Evolutionary conservation across 345 rosid genomes (phyloP).

Genomic region (Eucalyptus sideroxylon): DNA sequence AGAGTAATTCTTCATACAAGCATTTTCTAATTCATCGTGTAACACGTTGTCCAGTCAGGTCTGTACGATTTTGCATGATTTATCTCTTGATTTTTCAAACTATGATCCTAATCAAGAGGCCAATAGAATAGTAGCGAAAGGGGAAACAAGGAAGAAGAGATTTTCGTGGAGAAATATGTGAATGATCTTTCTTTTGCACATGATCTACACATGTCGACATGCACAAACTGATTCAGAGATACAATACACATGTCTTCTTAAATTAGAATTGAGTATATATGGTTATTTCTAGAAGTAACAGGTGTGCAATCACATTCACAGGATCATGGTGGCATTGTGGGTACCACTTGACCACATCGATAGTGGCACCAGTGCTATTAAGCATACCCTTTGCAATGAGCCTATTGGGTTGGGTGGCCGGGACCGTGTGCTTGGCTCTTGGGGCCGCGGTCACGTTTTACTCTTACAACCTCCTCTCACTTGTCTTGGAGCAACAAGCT

Average conservation of each 20-base stretch:
- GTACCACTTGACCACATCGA: conserved; percentile 27
- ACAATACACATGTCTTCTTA: not conserved
- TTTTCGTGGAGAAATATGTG: not conserved
- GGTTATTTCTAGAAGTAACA: not conserved
- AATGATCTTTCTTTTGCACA: not conserved
- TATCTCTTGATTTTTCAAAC: not conserved
- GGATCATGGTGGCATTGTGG: conserved; percentile 34
- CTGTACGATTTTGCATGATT: not conserved
- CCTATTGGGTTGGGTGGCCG: conserved; percentile 21
- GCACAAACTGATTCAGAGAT: not conserved
- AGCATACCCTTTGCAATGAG: conserved; percentile 21
- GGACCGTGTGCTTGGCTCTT: not conserved
- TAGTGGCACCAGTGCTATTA: conserved; percentile 16
- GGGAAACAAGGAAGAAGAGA: not conserved
- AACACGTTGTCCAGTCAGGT: not conserved
- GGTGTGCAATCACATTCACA: not conserved
- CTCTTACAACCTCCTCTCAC: conserved; percentile 23
- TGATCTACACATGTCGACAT: not conserved
- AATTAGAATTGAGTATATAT: not conserved
- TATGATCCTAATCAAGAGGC: not conserved
- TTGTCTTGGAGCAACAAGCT: conserved; percentile 28
- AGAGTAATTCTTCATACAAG: not conserved
- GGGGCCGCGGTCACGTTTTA: conserved; percentile 15
- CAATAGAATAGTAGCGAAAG: not conserved
- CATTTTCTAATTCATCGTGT: not conserved